These are phyloP conservation scores for Aspergillus aculeatus DNA, from an alignment of 2,329 filamentous ascomycete genomes.

Conservation along the genomic window DNA sequence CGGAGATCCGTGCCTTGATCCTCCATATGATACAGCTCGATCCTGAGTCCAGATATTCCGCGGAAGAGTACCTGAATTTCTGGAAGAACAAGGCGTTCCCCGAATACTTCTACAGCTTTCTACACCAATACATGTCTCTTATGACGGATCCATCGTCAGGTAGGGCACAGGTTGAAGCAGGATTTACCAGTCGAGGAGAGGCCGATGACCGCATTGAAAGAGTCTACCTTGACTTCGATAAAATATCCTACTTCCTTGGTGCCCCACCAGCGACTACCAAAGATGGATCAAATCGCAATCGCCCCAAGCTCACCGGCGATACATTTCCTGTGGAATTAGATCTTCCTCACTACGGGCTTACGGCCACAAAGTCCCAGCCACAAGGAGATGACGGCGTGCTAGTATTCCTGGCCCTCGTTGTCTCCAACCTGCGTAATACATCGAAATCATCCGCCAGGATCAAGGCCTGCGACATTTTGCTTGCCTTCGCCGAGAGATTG, in stretches of 20 bases:
- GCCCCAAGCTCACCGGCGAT: slow-evolving; percentile 34
- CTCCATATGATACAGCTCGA: slow-evolving; percentile 95
- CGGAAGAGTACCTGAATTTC: slow-evolving; percentile 89
- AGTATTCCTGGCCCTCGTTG: slow-evolving; percentile 85
- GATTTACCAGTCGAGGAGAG: slow-evolving; percentile 72
- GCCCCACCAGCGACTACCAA: slow-evolving; percentile 58
- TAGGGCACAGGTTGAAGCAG: slow-evolving; percentile 67
- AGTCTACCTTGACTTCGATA: slow-evolving; percentile 93
- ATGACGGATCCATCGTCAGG: slow-evolving; percentile 88
- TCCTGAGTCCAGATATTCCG: slow-evolving; percentile 85
- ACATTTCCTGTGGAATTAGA: slow-evolving; percentile 74
- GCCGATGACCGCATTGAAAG: slow-evolving; percentile 92
- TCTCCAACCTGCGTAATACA: slow-evolving; percentile 84
- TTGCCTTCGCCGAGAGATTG: slow-evolving; percentile 86
- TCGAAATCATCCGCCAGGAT: slow-evolving; percentile 83
- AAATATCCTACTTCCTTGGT: slow-evolving; percentile 91
- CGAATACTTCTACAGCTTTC: slow-evolving; percentile 93
- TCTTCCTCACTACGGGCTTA: slow-evolving; percentile 79
- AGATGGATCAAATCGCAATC: slow-evolving; percentile 31
- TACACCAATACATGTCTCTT: slow-evolving; percentile 96
- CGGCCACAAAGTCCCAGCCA: slow-evolving; percentile 60
- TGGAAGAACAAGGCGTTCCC: slow-evolving; percentile 93
- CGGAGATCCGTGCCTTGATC: slow-evolving; percentile 82
- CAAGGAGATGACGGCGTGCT: slow-evolving; percentile 83
- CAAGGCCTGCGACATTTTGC: slow-evolving; percentile 82